phyloP scores from a whole-genome alignment of 2,329 filamentous ascomycete genomes.

The Colletotrichum melonis region DNA sequence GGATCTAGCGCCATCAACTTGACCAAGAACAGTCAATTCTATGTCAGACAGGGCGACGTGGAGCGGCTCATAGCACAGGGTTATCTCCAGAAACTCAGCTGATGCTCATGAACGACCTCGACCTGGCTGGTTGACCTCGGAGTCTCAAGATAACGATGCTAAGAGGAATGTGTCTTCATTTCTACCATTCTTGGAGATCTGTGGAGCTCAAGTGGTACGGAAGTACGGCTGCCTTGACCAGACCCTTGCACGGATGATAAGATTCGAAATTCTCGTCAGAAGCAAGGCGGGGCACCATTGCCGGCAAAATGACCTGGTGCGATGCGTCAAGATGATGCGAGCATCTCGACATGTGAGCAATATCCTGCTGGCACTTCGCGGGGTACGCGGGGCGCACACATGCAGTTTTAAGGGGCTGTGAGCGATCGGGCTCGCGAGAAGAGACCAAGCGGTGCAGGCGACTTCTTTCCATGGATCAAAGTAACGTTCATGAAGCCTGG shows the following conservation, averaged over 20 bases:
- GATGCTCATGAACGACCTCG: conserved; percentile 47
- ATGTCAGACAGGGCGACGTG: conserved; percentile 94
- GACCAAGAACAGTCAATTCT: conserved; percentile 98
- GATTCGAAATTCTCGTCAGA: background rate
- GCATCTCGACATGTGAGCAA: conserved; percentile 4
- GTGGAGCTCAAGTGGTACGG: background rate
- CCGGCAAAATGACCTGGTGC: background rate
- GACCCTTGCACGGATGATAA: conserved; percentile 9
- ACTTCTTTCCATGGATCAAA: conserved; percentile 1
- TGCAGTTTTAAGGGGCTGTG: conserved; percentile 24
- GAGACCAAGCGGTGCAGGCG: conserved; percentile 4
- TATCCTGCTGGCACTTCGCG: background rate
- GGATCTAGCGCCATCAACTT: conserved; percentile 84
- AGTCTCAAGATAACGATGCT: background rate
- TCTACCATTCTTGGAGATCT: conserved; percentile 13
- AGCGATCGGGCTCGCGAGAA: background rate
- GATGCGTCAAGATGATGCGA: conserved; percentile 19
- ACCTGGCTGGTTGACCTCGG: background rate
- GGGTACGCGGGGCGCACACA: conserved; percentile 4
- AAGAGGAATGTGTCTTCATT: conserved; percentile 13
- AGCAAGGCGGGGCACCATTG: conserved; percentile 10
- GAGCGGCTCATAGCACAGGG: conserved; percentile 94
- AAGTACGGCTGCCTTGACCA: background rate
- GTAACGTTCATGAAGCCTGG: conserved; percentile 16
- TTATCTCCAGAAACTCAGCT: conserved; percentile 91